Evolutionary conservation across 495 filamentous ascomycete species (phyloP), one percentile per base, ranked within the genome.

Genomic region (Apodospora peruviana): DNA sequence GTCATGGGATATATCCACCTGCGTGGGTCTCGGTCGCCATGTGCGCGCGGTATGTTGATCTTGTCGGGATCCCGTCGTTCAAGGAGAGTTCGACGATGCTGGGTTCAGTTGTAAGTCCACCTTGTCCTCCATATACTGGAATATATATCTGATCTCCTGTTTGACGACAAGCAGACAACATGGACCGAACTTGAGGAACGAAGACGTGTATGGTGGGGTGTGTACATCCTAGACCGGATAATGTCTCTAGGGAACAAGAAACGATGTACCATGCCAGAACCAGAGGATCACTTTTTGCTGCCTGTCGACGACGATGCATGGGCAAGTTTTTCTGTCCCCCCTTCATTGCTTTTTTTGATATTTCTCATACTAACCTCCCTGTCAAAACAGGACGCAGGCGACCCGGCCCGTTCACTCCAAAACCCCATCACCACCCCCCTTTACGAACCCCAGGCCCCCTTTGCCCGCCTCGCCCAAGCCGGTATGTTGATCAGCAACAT

Each of bases 141-240:
- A 7, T 5, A 5, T 12, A 12, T 5, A 5, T 5, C 27, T 32
- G 27, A 32, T 32, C 4, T 9, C 23, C n/a, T 22, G 19, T 5
- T n/a, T 14, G 8, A 12, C 12, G 8, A 23, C 14, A 0, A 20
- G 11, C 40, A 67, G 60, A 52, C 47, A 5, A 74, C 71, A 1
- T 75, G 73, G 75, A 69, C 65, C 0, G 76, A 80, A 48, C 55
- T 62, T 8, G 76, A 81, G 51, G 76, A 81, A 52, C 53, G 73
- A 8, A 51, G 65, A 18, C 42, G 76, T 39, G 64, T 68, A 0
- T 78, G 74, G 75, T 80, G 76, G 76, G 69, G 58, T 12, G 65
- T 77, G n/a, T 63, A 75, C 36, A 55, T 78, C 12, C 60, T 75
- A 10, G 74, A 80, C 45, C 70, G 71, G 14, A 59, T 59, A 29